Percentiles rank a stretch among this genome's conserved stretches.
Evolutionary conservation across 371 early-diverging fungal genomes (phyloP).

Genomic region (Mucor irregularis): DNA sequence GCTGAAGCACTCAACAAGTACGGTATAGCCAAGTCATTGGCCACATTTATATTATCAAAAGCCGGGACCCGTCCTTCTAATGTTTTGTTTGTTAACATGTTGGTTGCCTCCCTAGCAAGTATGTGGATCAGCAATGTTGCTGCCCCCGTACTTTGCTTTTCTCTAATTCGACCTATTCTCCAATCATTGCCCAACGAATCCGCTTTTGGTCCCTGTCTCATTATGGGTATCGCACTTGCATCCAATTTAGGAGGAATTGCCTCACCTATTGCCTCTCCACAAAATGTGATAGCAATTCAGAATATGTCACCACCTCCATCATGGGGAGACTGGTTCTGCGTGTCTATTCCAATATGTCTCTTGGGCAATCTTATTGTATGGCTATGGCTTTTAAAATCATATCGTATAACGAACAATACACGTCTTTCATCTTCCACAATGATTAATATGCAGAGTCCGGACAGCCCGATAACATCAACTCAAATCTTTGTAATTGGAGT

Average conservation of each 20-base stretch:
- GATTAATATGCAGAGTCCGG: slow-evolving; percentile 35
- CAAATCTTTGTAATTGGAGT: slow-evolving; percentile 74
- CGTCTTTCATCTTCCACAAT: slow-evolving; percentile 47
- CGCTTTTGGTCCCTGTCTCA: slow-evolving; percentile 64
- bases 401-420: slow-evolving; percentile 58
- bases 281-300: slow-evolving; percentile 72
- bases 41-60: slow-evolving; percentile 63
- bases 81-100: slow-evolving; percentile 76
- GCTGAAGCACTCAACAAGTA: slow-evolving; percentile 76
- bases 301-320: slow-evolving; percentile 73
- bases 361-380: slow-evolving; percentile 68
- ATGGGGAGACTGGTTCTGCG: slow-evolving; percentile 64
- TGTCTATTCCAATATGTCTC: slow-evolving; percentile 59
- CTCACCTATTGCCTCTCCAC: slow-evolving; percentile 80
- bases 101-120: slow-evolving; percentile 70
- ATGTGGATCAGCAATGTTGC: slow-evolving; percentile 89
- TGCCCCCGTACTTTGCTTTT: slow-evolving; percentile 81
- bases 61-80: slow-evolving; percentile 70
- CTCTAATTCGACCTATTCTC: slow-evolving; percentile 70
- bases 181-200: slow-evolving; percentile 66
- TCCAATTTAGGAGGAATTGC: slow-evolving; percentile 84
- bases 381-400: slow-evolving; percentile 55
- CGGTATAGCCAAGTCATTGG: slow-evolving; percentile 72
- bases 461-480: slow-evolving; percentile 61
- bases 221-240: slow-evolving; percentile 81